Evolutionary conservation across 1,139 yeast genomes (phyloP).

Genomic region (Pichia sp.): DNA sequence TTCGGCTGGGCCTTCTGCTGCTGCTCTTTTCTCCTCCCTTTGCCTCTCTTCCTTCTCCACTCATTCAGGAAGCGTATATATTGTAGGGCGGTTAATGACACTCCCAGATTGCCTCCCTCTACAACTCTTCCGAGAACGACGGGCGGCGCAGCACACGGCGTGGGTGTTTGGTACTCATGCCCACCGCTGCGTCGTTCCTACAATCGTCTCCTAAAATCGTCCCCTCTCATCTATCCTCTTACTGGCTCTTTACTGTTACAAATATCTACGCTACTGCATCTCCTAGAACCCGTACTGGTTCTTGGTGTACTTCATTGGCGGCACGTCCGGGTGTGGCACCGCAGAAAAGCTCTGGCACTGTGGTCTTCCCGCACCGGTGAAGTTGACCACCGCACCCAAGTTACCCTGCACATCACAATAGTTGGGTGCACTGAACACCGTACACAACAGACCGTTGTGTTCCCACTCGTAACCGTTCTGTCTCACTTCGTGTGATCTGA

Average conservation of each 20-base stretch:
- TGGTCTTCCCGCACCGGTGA: conserved; percentile 25
- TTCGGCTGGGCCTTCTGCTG: not conserved
- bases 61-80: conserved; percentile 30
- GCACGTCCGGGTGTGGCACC: conserved; percentile 83
- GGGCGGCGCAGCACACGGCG: not conserved
- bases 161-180: not conserved
- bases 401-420: conserved; percentile 92
- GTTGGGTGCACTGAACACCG: conserved; percentile 96
- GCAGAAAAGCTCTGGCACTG: conserved; percentile 59
- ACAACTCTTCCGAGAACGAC: conserved; percentile 29
- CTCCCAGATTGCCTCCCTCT: conserved; percentile 30
- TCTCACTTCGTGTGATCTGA: conserved; percentile 93
- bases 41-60: conserved; percentile 22
- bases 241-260: not conserved
- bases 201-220: not conserved
- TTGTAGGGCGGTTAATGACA: conserved; percentile 32
- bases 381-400: conserved; percentile 78
- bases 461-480: conserved; percentile 85
- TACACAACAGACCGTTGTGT: conserved; percentile 76
- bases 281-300: conserved; percentile 29
- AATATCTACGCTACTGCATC: not conserved
- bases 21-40: not conserved
- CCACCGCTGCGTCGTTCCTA: not conserved
- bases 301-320: conserved; percentile 95
- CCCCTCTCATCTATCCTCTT: not conserved